These are phyloP conservation scores for Diaporthe amygdali DNA, from an alignment of 2,329 filamentous ascomycete genomes.

Conservation along the genomic window DNA sequence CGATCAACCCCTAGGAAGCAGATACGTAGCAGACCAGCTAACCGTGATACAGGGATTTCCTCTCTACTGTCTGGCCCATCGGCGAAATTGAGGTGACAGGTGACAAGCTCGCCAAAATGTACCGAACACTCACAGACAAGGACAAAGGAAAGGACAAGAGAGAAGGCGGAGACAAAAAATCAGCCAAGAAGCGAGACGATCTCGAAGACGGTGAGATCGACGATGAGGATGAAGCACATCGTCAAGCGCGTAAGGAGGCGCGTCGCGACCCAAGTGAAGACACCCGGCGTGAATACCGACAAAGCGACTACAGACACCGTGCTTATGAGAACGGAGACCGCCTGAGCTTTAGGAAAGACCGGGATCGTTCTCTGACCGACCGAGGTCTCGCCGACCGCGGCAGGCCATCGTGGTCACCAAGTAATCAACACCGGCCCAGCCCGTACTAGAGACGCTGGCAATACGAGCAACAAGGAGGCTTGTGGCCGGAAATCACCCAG, in stretches of 20 bases:
- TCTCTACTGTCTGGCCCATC: slow-evolving; percentile 45
- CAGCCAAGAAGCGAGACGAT: slow-evolving; percentile 35
- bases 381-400: slow-evolving; percentile 29
- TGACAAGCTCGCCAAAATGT: slow-evolving; percentile 42
- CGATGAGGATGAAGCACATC: slow-evolving; percentile 40
- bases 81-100: slow-evolving; percentile 43
- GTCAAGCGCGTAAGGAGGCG: slow-evolving; percentile 23
- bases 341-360: slow-evolving; percentile 34
- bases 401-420: slow-evolving; percentile 35
- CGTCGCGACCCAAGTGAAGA: slow-evolving; percentile 29
- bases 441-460: slow-evolving; percentile 31
- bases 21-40: slow-evolving; percentile 19
- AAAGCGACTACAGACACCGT: slow-evolving; percentile 34
- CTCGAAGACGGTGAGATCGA: slow-evolving; percentile 45
- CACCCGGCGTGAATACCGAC: slow-evolving; percentile 36
- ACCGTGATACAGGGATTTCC: slow-evolving; percentile 39
- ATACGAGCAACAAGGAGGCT: neutral
- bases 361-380: slow-evolving; percentile 34
- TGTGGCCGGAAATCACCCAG: neutral
- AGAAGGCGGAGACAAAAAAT: slow-evolving; percentile 31
- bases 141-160: slow-evolving; percentile 32
- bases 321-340: slow-evolving; percentile 38
- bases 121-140: slow-evolving; percentile 39
- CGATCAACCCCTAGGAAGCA: neutral
- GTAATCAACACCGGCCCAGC: slow-evolving; percentile 35